These are phyloP conservation scores for Solanum dulcamara DNA, from an alignment of 257 asterid species.

Conservation along the genomic window DNA sequence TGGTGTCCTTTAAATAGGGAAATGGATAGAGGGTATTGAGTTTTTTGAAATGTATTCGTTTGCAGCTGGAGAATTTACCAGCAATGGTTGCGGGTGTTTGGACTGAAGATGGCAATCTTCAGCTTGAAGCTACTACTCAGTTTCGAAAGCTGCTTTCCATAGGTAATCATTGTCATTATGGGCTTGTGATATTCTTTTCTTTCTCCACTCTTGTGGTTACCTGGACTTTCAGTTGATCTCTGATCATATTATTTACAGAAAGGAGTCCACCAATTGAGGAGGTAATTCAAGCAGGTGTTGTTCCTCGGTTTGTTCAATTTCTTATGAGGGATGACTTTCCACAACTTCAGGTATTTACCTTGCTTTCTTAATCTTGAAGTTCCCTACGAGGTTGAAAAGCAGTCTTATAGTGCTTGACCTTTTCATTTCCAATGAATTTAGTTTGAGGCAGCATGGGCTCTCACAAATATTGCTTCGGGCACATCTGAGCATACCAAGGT, in stretches of 20 bases:
- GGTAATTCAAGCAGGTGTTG: conserved; percentile 13
- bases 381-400: not conserved
- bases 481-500: conserved; percentile 11
- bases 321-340: not conserved
- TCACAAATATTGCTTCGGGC: conserved; percentile 13
- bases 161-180: conserved; percentile 6
- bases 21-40: not conserved
- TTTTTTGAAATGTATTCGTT: not conserved
- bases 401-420: not conserved
- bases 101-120: conserved; percentile 5
- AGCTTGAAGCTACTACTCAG: conserved; percentile 8
- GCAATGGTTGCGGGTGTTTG: conserved; percentile 1
- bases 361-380: not conserved
- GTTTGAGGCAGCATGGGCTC: conserved; percentile 15
- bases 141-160: conserved; percentile 9
- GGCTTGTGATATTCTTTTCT: not conserved
- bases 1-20: not conserved
- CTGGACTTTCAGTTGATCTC: not conserved
- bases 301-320: conserved; percentile 20
- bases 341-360: conserved; percentile 6
- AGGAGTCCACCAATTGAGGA: conserved; percentile 9
- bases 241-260: not conserved
- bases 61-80: conserved; percentile 4
- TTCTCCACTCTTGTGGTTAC: not conserved
- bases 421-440: not conserved